Evolutionary conservation across 179 eudicot genomes (phyloP), one percentile per base, ranked within the genome.

Genomic region (Beta lomatogona): DNA sequence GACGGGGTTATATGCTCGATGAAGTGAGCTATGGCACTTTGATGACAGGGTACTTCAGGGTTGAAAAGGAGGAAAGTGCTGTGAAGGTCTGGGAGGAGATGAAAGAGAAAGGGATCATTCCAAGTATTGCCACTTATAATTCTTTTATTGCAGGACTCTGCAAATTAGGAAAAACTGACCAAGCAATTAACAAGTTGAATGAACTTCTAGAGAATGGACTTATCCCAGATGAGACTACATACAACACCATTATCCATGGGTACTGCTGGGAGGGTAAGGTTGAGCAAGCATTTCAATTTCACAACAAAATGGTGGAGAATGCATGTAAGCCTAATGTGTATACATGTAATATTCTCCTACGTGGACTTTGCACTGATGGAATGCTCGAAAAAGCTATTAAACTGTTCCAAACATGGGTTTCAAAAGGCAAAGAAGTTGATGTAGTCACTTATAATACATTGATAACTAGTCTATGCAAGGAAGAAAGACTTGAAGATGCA

Each of bases 11-110:
- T 87, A 67, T 87, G 28, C 73, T 91, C 36, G 91, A 94, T 77
- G 88, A 88, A 79, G 97, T 94, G 69, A 94, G 93, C 85, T 94
- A 94, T 87, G 92, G 96, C 41, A 93, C 94, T 45, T 80, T 94
- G 72, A 93, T 94, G 71, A 78, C 82, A 28, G 97, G 93, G 13
- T 88, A 85, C 84, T 94, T 85, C 59, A 87, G 82, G 83, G 90
- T 85, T 71, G 88, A 77, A 78, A 90, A 94, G 73, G 88, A 81
- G 72, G 91, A 78, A 4, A 79, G 73, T 75, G 97, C 96, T 59
- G 79, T 89, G 86, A 77, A 87, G 82, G 82, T 91, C 7, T 94
- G 98, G 98, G 91, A 90, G 52, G 96, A 91, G 85, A 94, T 93
- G 98, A 93, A 90, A 84, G 83, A 80, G 83, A 90, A 77, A 79